Evolutionary conservation across 805 yeast species (phyloP).

Genomic region (Candida multigemmis): DNA sequence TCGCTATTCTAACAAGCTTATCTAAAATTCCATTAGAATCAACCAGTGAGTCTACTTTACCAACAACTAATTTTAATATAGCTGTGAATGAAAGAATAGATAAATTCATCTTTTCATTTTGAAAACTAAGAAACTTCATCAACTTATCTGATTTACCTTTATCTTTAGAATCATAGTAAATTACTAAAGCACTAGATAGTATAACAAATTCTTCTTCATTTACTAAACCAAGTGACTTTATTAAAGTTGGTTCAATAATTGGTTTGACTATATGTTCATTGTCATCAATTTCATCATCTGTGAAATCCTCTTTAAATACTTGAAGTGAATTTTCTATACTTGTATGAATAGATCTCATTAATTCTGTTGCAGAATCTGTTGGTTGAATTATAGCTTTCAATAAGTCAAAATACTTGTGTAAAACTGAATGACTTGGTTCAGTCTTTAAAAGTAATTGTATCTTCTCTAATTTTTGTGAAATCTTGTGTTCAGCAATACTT

Average conservation of each 20-base stretch:
- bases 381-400: conserved; percentile 17
- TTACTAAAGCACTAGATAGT: conserved; percentile 15
- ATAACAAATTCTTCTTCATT: conserved; percentile 25
- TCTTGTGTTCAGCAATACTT: too few relatives aligned
- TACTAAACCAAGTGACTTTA: conserved; percentile 21
- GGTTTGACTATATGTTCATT: conserved; percentile 5
- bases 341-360: conserved; percentile 8
- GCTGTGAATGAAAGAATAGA: conserved; percentile 24
- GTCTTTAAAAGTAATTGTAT: too few relatives aligned
- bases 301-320: conserved; percentile 13
- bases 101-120: conserved; percentile 8
- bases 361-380: conserved; percentile 7
- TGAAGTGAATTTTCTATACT: conserved; percentile 12
- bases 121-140: conserved; percentile 14
- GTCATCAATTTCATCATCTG: conserved; percentile 15
- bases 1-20: conserved; percentile 12
- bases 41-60: conserved; percentile 2
- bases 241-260: conserved; percentile 11
- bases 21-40: conserved; percentile 18
- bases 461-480: too few relatives aligned
- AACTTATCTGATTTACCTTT: conserved; percentile 10
- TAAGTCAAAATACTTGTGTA: conserved; percentile 10
- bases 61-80: conserved; percentile 13
- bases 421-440: conserved; percentile 4
- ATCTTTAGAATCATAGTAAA: conserved; percentile 11